A percentile compares a stretch with the other conserved stretches of the same genome.
These are phyloP conservation scores for Funneliformis mosseae DNA, from an alignment of 192 early-diverging fungal genomes.

Conservation along the genomic window DNA sequence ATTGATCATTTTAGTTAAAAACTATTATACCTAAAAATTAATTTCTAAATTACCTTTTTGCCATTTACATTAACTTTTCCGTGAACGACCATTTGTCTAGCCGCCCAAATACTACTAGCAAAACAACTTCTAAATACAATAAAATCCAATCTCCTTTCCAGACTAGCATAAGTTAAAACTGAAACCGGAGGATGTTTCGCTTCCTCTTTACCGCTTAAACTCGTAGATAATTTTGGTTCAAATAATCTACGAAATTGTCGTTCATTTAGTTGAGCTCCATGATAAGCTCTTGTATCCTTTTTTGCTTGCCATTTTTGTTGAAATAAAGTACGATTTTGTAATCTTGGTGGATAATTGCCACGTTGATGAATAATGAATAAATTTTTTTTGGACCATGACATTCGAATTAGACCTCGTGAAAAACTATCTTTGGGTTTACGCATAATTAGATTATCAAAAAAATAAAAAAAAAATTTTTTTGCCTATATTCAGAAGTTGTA, in stretches of 20 bases:
- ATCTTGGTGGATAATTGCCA: conserved; percentile 50
- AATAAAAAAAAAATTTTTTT: no score
- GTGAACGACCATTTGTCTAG: conserved; percentile 77
- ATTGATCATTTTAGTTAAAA: not conserved
- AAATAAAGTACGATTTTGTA: conserved; percentile 71
- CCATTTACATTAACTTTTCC: conserved; percentile 95
- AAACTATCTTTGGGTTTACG: conserved; percentile 31
- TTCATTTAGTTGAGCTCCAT: conserved; percentile 90
- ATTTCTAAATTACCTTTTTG: conserved; percentile 60
- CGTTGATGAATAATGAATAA: conserved; percentile 79
- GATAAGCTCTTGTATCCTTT: conserved; percentile 89
- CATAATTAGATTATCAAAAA: not conserved
- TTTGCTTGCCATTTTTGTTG: conserved; percentile 97
- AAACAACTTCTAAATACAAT: conserved; percentile 93
- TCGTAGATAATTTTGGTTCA: conserved; percentile 69
- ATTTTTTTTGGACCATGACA: conserved; percentile 96
- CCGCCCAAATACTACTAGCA: conserved; percentile 82
- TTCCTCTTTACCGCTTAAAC: conserved; percentile 40
- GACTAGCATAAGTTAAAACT: conserved; percentile 80
- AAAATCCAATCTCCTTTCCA: conserved; percentile 92
- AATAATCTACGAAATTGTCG: conserved; percentile 77
- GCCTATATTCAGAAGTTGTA: no score
- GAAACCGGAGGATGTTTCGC: conserved; percentile 66
- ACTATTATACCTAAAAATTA: not conserved
- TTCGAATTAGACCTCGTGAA: conserved; percentile 63